phyloP scores from a whole-genome alignment of 805 yeast genomes.

The Candida fluviatilis region DNA sequence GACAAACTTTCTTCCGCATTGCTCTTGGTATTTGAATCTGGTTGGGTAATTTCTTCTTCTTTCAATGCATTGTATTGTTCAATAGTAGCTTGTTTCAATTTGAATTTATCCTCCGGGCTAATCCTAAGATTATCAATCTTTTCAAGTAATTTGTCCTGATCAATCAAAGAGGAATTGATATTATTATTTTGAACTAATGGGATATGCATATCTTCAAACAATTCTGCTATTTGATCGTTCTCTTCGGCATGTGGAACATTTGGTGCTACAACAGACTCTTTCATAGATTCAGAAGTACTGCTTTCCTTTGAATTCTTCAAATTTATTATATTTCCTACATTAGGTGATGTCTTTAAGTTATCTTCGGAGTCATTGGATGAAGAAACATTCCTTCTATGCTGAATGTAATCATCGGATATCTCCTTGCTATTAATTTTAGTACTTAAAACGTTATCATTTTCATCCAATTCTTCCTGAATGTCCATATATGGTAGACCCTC shows the following conservation, averaged over 20 bases:
- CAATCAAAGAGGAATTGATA: constrained; percentile 1
- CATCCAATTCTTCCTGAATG: constrained; percentile 75
- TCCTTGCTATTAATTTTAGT: constrained; percentile 22
- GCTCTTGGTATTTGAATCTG: no score
- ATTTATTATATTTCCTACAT: no score
- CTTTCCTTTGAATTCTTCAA: no score
- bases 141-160: constrained; percentile 17
- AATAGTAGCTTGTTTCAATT: constrained; percentile 19
- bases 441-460: constrained; percentile 63
- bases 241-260: not conserved
- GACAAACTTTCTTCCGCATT: no score
- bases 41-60: constrained; percentile 8
- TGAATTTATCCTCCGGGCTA: constrained; percentile 23
- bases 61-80: constrained; percentile 14
- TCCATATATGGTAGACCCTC: constrained; percentile 71
- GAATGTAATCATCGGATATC: not conserved
- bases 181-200: constrained; percentile 10
- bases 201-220: constrained; percentile 34
- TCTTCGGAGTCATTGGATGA: no score
- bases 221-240: constrained; percentile 21
- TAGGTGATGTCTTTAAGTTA: no score
- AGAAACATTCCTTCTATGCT: no score
- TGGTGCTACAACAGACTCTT: not conserved
- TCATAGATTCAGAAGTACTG: not conserved
- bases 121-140: constrained; percentile 24